phyloP scores from a whole-genome alignment of 1,284 basidiomycete genomes.

The Ustilago nuda region DNA sequence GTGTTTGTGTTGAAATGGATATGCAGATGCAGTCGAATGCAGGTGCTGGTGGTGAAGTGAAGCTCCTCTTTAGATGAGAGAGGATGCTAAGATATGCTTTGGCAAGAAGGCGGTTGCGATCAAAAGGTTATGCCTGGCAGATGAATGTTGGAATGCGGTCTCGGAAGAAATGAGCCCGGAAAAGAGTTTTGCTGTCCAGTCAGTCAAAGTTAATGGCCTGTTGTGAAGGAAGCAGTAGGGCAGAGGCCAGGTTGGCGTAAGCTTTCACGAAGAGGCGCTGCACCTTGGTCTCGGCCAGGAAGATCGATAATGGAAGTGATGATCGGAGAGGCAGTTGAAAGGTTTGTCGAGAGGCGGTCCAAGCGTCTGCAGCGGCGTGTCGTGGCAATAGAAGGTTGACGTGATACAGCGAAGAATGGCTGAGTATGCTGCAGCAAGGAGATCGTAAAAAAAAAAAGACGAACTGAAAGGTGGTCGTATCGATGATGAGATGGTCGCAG shows the following conservation, averaged over 20 bases:
- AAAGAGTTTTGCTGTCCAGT: background rate
- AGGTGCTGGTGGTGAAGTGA: background rate
- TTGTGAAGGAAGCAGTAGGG: conserved; percentile 2
- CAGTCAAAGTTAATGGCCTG: background rate
- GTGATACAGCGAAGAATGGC: background rate
- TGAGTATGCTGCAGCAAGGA: background rate
- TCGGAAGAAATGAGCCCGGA: background rate
- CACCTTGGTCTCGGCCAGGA: background rate
- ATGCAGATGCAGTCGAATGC: background rate
- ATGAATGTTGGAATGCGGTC: background rate
- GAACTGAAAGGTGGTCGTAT: background rate
- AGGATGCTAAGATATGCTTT: background rate
- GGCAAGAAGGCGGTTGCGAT: background rate
- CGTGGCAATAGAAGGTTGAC: background rate
- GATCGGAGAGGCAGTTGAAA: conserved; percentile 2
- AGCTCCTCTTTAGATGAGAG: background rate
- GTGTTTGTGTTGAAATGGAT: background rate
- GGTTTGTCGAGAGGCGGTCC: conserved; percentile 9
- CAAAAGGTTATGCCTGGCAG: background rate
- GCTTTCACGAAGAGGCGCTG: background rate
- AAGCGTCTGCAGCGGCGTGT: conserved; percentile 8
- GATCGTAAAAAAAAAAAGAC: conserved; percentile 2
- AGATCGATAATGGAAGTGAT: conserved; percentile 1
- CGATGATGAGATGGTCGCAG: background rate
- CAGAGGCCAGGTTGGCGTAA: conserved; percentile 1